These are phyloP conservation scores for Agastache rugosa DNA, from an alignment of 257 asterid species.

Conservation along the genomic window DNA sequence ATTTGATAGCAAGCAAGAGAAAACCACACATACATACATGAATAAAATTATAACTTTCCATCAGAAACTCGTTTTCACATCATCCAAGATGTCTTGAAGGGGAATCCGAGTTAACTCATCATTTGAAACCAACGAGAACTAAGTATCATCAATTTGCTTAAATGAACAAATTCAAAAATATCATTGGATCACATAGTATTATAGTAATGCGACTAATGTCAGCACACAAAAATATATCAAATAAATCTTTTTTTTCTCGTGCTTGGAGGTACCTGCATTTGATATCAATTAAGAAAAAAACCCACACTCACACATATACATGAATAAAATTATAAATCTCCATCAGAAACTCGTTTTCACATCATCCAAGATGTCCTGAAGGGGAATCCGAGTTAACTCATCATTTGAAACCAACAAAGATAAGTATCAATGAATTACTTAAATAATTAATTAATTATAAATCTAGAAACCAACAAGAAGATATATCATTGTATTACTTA, in stretches of 20 bases:
- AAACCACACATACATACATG: not conserved
- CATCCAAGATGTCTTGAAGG: slow-evolving; percentile 5
- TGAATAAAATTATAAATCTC: too few species aligned
- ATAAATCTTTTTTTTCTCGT: too few species aligned
- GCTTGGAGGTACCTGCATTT: too few species aligned
- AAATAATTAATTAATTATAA: too few species aligned
- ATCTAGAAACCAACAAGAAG: not conserved
- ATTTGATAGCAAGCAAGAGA: not conserved
- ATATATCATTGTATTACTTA: too few species aligned
- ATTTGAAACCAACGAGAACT: not conserved
- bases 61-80: slow-evolving; percentile 1
- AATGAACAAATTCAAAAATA: too few species aligned
- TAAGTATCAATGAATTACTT: not conserved
- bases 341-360: not conserved
- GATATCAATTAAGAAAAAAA: too few species aligned
- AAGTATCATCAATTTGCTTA: too few species aligned
- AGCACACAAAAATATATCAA: too few species aligned
- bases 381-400: not conserved
- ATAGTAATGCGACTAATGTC: too few species aligned
- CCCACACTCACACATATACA: not conserved
- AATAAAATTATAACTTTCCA: not conserved
- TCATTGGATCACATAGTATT: too few species aligned
- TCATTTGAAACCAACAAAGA: not conserved
- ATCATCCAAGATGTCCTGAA: not conserved
- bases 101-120: slow-evolving; percentile 1